Evolutionary conservation across 2,329 filamentous ascomycete genomes (phyloP), one percentile per base, ranked within the genome.

Genomic region (Cryphonectria japonica): DNA sequence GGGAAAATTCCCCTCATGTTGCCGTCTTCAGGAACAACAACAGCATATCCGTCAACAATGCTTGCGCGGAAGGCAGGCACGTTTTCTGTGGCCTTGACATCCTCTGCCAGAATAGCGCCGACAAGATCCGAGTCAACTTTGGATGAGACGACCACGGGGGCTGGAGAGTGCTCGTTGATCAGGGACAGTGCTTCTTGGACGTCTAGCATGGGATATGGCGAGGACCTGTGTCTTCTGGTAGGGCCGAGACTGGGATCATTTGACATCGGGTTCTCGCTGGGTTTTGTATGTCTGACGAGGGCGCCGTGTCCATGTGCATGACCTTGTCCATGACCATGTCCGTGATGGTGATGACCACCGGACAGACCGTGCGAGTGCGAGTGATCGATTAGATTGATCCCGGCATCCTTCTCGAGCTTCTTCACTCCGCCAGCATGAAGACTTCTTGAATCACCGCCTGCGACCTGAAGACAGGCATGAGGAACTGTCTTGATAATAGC

Each of bases 1-100:
- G 95, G 94, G 77, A 96, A 98, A 0, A 91, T 82, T 0, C 95
- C 95, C 76, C 92, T 93, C 65, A 93, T 87, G 65, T 87, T 89
- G 0, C 87, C 89, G 57, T 89, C 84, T 41, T 83, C 82, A 68
- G 87, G 86, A 7, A 89, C 91, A 52, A 95, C 89, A 0, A 97
- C 88, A 2, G 96, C 96, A 78, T 99, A 99, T 0, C 96, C 96
- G 79, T 99, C 96, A 0, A 99, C 96, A 57, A 98, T 98, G 78
- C 95, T 98, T 26, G 96, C 96, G 71, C 94, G 87, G 82, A 97
- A 99, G 0, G 95, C 96, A 0, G 96, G 96, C 0, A 99, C 96
- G 9, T 92, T 89, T 78, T 98, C 95, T 4, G 83, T 82, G 0
- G 96, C 94, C 54, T 85, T 88, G 34, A 99, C 91, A 75, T 97